phyloP scores from a whole-genome alignment of 768 basidiomycete species.

The Naematelia aurantialba region DNA sequence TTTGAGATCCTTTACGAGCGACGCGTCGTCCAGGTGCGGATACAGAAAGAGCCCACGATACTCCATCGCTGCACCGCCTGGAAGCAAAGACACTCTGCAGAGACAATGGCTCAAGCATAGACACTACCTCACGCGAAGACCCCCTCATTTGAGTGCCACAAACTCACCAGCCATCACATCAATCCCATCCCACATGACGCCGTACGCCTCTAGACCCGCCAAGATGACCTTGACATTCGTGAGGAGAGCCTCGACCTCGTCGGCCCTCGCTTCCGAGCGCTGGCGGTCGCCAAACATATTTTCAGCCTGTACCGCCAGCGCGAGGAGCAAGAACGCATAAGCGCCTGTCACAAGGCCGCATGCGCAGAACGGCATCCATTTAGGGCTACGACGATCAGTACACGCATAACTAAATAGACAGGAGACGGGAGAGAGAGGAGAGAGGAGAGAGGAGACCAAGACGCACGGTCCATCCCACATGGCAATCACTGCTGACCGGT shows the following conservation, averaged over 20 bases:
- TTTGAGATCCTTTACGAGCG: too few relatives aligned
- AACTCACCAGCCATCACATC: constrained; percentile 49
- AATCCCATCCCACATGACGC: constrained; percentile 49
- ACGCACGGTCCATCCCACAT: constrained; percentile 46
- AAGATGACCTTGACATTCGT: constrained; percentile 50
- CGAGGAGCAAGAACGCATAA: constrained; percentile 47
- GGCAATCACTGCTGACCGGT: constrained; percentile 45
- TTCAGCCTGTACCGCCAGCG: constrained; percentile 46
- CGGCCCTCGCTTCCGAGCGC: constrained; percentile 16
- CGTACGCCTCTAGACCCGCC: constrained; percentile 48
- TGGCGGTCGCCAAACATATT: constrained; percentile 19
- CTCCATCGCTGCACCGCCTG: too few relatives aligned
- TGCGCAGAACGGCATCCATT: constrained; percentile 49
- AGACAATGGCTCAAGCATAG: too few relatives aligned
- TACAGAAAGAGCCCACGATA: too few relatives aligned
- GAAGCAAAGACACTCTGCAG: too few relatives aligned
- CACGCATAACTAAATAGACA: not conserved
- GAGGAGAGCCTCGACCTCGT: constrained; percentile 46
- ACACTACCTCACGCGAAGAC: too few relatives aligned
- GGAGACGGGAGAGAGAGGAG: not conserved
- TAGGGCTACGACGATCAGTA: constrained; percentile 31
- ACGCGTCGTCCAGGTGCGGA: not conserved
- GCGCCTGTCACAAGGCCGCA: constrained; percentile 48
- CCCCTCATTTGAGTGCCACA: not conserved
- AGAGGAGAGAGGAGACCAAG: not conserved